Base-by-base conservation (phyloP, 108 stramenopile genomes). In the Cylindrotheca fusiformis region DNA sequence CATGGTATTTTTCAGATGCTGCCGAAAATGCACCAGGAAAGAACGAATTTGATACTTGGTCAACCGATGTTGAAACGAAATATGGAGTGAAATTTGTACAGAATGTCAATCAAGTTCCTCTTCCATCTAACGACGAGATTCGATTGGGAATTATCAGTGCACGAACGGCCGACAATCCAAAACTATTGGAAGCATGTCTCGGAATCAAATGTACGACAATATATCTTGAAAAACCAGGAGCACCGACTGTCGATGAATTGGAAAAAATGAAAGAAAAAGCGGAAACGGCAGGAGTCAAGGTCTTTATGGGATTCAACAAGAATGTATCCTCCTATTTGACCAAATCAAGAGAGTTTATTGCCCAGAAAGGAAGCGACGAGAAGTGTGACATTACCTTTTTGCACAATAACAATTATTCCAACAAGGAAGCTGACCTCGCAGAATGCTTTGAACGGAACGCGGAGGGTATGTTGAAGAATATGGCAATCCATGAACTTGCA, bases 381-480 rank as follows among this genome's bases (percentile, higher is more conserved):
- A 59, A 61, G 27, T 44, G 75, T 32, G 60, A 76, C 36, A 69
- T 88, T 3, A 81, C 84, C 24, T 89, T 90, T 75, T 60, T 85
- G 32, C 90, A 91, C 81, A 90, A 94, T 80, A 94, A 94, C 64
- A 77, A 75, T 47, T 94, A 91, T 74, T 45, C 50, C 22, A 62
- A 62, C 46, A 54, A 60, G 4, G 61, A 65, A 12, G 68, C 64
- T 19, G 79, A 81, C 21, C 73, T 91, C 21, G 75, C 71, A 1
- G 89, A 91, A 67, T 88, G 87, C 71, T 94, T 94, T 60, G 82
- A 82, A 54, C 74, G 93, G 8, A 91, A 91, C 58, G 41, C 84
- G 24, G 93, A 94, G 66, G 93, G 93, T 4, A 91, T 94, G 88
- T 68, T 94, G 30, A 91, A 91, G 57, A 94, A 91, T 61, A 94